These are phyloP conservation scores for Alternaria sp. DNA, from an alignment of 2,329 filamentous ascomycete species.

Conservation along the genomic window DNA sequence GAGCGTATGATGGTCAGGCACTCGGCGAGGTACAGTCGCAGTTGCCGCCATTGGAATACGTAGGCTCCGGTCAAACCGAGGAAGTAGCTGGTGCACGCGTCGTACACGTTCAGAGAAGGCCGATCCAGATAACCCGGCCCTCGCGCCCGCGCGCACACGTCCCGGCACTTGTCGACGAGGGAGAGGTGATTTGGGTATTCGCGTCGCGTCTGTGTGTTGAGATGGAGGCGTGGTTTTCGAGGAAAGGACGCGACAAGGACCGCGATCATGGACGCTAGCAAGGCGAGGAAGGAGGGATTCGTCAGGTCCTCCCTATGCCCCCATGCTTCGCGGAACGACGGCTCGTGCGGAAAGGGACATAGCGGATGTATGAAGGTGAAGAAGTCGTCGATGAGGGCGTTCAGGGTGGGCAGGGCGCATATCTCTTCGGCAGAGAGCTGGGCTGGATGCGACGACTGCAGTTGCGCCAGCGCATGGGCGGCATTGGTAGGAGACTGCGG, in stretches of 20 bases:
- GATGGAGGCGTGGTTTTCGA: slow-evolving; percentile 70
- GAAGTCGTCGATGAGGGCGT: slow-evolving; percentile 78
- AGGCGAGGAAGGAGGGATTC: slow-evolving; percentile 70
- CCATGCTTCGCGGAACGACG: slow-evolving; percentile 75
- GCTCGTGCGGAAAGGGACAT: slow-evolving; percentile 78
- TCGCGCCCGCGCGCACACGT: slow-evolving; percentile 71
- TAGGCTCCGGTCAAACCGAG: slow-evolving; percentile 71
- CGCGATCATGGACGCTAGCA: slow-evolving; percentile 77
- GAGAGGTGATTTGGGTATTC: slow-evolving; percentile 72
- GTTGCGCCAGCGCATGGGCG: slow-evolving; percentile 59
- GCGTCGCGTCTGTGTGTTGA: slow-evolving; percentile 70
- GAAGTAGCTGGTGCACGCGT: slow-evolving; percentile 78
- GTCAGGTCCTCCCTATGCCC: slow-evolving; percentile 69
- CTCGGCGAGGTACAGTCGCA: slow-evolving; percentile 75
- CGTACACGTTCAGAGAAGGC: slow-evolving; percentile 62
- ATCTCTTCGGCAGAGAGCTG: slow-evolving; percentile 70
- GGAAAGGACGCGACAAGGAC: slow-evolving; percentile 78
- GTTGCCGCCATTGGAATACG: slow-evolving; percentile 70
- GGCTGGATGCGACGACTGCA: slow-evolving; percentile 53
- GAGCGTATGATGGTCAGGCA: slow-evolving; percentile 72
- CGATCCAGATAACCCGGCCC: slow-evolving; percentile 64
- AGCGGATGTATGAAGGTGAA: slow-evolving; percentile 83
- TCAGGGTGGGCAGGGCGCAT: slow-evolving; percentile 70
- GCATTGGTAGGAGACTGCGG: slow-evolving; percentile 61
- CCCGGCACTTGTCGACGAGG: slow-evolving; percentile 73